Base-by-base conservation (phyloP, 805 yeast species). In the Yarrowia deformans region DNA sequence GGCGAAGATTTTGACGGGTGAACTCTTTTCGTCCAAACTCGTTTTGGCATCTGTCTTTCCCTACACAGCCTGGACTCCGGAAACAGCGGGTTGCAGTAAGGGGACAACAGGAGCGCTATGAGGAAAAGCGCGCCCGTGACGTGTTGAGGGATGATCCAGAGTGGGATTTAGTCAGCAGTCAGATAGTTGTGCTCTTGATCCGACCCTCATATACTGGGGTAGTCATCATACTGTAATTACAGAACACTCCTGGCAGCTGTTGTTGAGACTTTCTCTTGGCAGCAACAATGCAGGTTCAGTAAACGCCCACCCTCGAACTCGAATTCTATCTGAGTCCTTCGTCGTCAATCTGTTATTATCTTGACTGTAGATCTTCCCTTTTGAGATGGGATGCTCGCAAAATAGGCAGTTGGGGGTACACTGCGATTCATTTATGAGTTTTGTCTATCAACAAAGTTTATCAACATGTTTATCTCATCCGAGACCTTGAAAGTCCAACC, bases 51-150 rank as follows among this genome's bases (percentile, higher is more conserved):
- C 40, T n/a, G 16, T 18, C 23, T 52, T 35, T 37, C 58, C 58
- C 14, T 35, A 49, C 54, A 16, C 54, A 48, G 52, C 52, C 52
- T 16, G 56, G 39, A 34, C 16, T 50, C 56, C 56, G 56, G 34
- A 34, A 50, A 5, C 18, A 16, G 50, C 19, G 29, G 29, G 29
- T 23, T 23, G 29, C 29, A n/a, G 29, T 19, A 19, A 16, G 18
- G 16, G 18, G 18, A 9, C 37, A 2, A 23, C 29, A 3, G 37
- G 37, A 34, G 10, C 8, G 37, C 37, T 34, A 9, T 34, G 10
- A 34, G 10, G 35, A 9, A 34, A 39, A 39, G 14, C 40, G 40
- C 40, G 16, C 13, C 4, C 40, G 40, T 19, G 48, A 45, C 48
- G 48, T 45, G 48, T 18, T 16, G 45, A 2, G 29, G 29, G 29